Evolutionary conservation across 2,329 filamentous ascomycete species (phyloP).

Genomic region (Ascosphaera apis): DNA sequence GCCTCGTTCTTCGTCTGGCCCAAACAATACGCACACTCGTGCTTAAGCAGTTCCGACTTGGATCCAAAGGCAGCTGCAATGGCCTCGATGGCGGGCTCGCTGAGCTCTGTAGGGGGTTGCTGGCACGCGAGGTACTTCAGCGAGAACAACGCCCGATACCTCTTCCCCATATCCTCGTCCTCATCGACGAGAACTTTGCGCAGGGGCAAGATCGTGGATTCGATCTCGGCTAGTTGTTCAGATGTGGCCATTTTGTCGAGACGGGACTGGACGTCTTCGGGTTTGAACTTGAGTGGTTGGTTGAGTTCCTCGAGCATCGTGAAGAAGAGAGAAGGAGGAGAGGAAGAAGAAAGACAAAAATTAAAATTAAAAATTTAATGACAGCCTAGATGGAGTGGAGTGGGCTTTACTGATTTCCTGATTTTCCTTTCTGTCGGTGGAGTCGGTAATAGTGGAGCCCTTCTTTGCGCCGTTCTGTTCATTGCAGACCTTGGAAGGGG

Average conservation of each 20-base stretch:
- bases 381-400: too few relatives aligned
- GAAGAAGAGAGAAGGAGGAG: background rate
- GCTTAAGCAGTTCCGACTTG: slow-evolving; percentile 74
- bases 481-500: too few relatives aligned
- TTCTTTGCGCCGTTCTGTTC: too few relatives aligned
- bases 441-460: too few relatives aligned
- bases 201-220: slow-evolving; percentile 55
- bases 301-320: background rate
- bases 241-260: background rate
- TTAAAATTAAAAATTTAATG: background rate
- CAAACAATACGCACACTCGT: slow-evolving; percentile 91
- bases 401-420: too few relatives aligned
- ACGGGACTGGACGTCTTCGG: background rate
- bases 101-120: slow-evolving; percentile 31
- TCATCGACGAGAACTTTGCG: slow-evolving; percentile 38
- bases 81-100: slow-evolving; percentile 44
- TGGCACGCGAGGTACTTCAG: slow-evolving; percentile 76
- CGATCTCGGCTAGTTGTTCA: slow-evolving; percentile 14
- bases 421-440: too few relatives aligned
- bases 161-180: background rate
- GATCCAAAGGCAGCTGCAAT: slow-evolving; percentile 75
- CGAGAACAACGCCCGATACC: slow-evolving; percentile 70
- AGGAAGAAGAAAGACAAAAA: background rate
- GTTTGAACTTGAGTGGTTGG: background rate
- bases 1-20: slow-evolving; percentile 66